A percentile compares a stretch with the other conserved stretches of the same genome.
phyloP scores from a whole-genome alignment of 2,329 filamentous ascomycete species.

The Magnaporthales sp. region DNA sequence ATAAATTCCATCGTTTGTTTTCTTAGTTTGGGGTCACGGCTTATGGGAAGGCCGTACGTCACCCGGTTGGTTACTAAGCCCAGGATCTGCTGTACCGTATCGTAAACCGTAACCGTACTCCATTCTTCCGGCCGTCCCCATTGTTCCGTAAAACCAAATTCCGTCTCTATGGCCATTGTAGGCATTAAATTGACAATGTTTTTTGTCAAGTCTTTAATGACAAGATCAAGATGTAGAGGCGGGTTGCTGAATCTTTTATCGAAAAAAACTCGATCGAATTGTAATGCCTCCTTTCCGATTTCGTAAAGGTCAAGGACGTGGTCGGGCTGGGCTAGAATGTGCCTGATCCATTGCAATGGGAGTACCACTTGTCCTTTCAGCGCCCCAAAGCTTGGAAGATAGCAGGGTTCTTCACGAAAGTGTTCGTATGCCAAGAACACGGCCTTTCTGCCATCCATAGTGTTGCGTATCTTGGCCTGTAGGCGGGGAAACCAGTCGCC shows the following conservation, averaged over 20 bases:
- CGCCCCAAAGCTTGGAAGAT: neutral
- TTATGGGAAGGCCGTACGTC: neutral
- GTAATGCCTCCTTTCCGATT: neutral
- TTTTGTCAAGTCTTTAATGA: neutral
- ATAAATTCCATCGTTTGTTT: neutral
- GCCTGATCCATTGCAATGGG: neutral
- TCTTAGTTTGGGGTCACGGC: neutral
- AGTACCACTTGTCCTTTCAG: neutral
- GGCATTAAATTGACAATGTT: neutral
- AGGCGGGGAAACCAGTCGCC: neutral
- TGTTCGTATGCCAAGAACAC: neutral
- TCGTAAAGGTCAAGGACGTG: neutral
- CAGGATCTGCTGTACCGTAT: neutral
- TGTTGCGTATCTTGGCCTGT: neutral
- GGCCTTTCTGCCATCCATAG: neutral
- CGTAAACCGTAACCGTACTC: neutral
- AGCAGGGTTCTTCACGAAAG: neutral
- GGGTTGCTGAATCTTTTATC: neutral
- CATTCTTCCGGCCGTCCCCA: neutral
- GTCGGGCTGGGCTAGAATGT: neutral
- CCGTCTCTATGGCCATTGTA: neutral
- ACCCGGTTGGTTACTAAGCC: neutral
- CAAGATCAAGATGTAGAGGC: neutral
- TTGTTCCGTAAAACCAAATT: neutral
- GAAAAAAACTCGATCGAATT: neutral